Evolutionary conservation across 106 monocot genomes (phyloP), one percentile per base, ranked within the genome.

Genomic region (Gastrodia elata): DNA sequence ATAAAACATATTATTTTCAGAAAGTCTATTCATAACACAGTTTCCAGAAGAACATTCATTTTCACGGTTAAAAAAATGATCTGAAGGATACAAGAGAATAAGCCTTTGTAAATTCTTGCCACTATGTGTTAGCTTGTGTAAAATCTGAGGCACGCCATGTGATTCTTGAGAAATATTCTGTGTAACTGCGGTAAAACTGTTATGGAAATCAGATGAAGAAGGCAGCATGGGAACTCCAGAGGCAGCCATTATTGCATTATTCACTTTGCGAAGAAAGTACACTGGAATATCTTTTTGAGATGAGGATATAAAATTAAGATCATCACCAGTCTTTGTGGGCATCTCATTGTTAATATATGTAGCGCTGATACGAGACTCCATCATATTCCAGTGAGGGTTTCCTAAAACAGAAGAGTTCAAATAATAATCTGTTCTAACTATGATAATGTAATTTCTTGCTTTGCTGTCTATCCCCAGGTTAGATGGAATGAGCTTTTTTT

Each of bases 371-470:
- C 68, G 73, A 44, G 96, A 80, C 57, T 78, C 75, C 18, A 75
- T 80, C 79, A 90, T 69, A 68, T 81, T 84, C 88, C 92, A 97
- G 32, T 81, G 71, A 10, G 76, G 83, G 56, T 79, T 81, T 26
- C 86, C 84, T 0, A 84, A 65, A 67, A 76, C 76, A 38, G 76
- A 84, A 61, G 77, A 85, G 33, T 75, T 84, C 36, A 97, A 44
- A 69, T 74, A 70, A 74, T 92, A 92, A 72, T 97, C 88, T 64
- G 82, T 90, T 61, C 87, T 85, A 58, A 84, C 64, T 42, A 97
- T 78, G 48, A 87, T 65, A 64, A 87, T 81, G 36, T 74, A 71
- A 73, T 76, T 64, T 64, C 28, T 34, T 61, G 38, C 65, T 32
- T 11, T 40, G 38, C 73, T 38, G 30, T 40, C 52, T 70, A 57